phyloP scores from a whole-genome alignment of 768 basidiomycete species.

The Tricholoma terreum region DNA sequence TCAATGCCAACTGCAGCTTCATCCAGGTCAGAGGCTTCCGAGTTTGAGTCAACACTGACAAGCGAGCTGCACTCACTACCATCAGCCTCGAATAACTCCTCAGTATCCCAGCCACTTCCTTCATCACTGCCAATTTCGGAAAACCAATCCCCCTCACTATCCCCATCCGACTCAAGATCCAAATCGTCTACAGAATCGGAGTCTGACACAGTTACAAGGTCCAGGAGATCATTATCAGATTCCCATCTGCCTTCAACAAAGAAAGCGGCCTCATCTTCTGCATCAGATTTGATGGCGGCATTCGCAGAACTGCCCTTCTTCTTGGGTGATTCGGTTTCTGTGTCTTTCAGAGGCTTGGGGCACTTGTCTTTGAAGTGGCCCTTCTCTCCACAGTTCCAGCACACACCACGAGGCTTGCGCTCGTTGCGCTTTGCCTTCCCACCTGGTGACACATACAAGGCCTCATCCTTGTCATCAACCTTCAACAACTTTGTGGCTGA shows the following conservation, averaged over 20 bases:
- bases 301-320: conserved; percentile 1
- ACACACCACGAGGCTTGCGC: conserved; percentile 5
- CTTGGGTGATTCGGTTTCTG: conserved; percentile 10
- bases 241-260: neutral
- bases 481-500: conserved; percentile 4
- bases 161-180: too few relatives aligned
- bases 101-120: too few relatives aligned
- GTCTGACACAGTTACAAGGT: neutral
- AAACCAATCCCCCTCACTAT: too few relatives aligned
- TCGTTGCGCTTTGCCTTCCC: conserved; percentile 7
- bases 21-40: too few relatives aligned
- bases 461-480: conserved; percentile 17
- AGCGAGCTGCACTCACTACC: too few relatives aligned
- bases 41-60: too few relatives aligned
- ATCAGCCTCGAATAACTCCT: too few relatives aligned
- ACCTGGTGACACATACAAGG: conserved; percentile 10
- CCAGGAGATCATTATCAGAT: neutral
- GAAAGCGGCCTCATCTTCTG: conserved; percentile 7
- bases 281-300: conserved; percentile 9
- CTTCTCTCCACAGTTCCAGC: neutral
- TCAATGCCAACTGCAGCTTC: too few relatives aligned
- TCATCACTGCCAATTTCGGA: too few relatives aligned
- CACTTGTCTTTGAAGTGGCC: too few relatives aligned
- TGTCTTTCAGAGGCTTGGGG: conserved; percentile 15
- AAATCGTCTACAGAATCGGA: too few relatives aligned